These are phyloP conservation scores for Quercus suber DNA, from an alignment of 306 rosid genomes.

Conservation along the genomic window DNA sequence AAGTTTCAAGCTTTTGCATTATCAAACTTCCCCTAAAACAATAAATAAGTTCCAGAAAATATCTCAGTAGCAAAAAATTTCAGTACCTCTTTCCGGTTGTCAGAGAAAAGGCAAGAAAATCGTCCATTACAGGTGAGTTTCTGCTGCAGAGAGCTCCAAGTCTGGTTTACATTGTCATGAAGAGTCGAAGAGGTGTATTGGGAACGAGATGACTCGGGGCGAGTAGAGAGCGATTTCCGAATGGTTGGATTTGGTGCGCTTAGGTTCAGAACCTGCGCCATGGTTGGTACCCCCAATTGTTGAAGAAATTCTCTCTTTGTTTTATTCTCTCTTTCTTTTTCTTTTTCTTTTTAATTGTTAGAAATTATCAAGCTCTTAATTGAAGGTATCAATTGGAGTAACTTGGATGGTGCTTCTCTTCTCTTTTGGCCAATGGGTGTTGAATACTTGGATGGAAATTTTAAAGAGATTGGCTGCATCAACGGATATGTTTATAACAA, in stretches of 20 bases:
- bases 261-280: slow-evolving; percentile 67
- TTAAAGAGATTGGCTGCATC: too few species aligned
- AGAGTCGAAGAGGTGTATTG: slow-evolving; percentile 11
- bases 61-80: background rate
- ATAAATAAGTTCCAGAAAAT: background rate
- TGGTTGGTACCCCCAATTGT: slow-evolving; percentile 13
- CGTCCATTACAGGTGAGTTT: slow-evolving; percentile 52
- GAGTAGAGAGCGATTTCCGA: slow-evolving; percentile 14
- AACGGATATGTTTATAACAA: too few species aligned
- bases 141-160: slow-evolving; percentile 50
- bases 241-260: slow-evolving; percentile 30
- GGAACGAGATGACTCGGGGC: slow-evolving; percentile 21
- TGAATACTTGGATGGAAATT: too few species aligned
- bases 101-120: slow-evolving; percentile 75
- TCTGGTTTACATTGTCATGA: slow-evolving; percentile 16
- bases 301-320: too few species aligned
- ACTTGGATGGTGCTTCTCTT: too few species aligned
- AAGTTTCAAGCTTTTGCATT: background rate
- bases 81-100: slow-evolving; percentile 59
- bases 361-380: too few species aligned
- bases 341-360: too few species aligned
- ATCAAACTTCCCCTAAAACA: background rate
- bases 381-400: too few species aligned
- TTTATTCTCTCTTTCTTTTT: too few species aligned
- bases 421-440: too few species aligned